Base-by-base conservation (phyloP, 2,329 filamentous ascomycete species). In the Nemania serpens region DNA sequence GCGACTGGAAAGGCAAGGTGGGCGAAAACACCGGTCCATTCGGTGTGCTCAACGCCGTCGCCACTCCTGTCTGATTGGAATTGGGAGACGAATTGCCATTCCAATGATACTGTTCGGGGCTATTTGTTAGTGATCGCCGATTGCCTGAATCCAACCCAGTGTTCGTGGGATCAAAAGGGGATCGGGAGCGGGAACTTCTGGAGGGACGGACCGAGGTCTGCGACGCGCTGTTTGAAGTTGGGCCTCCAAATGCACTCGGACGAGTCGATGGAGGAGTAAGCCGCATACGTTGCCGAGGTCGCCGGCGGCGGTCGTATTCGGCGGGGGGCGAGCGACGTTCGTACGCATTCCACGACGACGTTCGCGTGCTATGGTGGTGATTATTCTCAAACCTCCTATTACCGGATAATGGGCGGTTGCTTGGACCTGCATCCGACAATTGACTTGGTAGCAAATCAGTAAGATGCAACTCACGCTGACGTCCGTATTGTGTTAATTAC, bases 241-340 rank as follows among this genome's bases (percentile, higher is more conserved):
- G 33, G 25, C 59, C 56, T 37, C 63, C 58, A 58, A 66, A 62
- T 29, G 51, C 62, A 61, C 63, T 66, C n/a, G 63, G 45, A n/a
- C 67, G 65, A 54, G 55, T 61, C 15, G 66, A 65, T 18, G 68
- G 66, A 12, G 70, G 64, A 43, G 66, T 68, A 34, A 67, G 66
- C 34, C 72, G 70, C 6, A 68, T 55, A 17, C 72, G 72, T 43
- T 70, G 60, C 18, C 73, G 72, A 47, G 67, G 63, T 51, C 74
- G 69, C 34, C 73, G 70, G 41, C 73, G 70, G 25, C 62, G 63
- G n/a, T 73, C 71, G 41, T 68, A 63, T 39, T 75, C 72, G 33
- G 51, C 61, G 3, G 70, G 66, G 13, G 73, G 73, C 43, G 74
- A 74, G 18, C 67, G 70, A 43, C 71, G 70, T 41, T 70, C 70